These are phyloP conservation scores for Trichoderma erinaceum DNA, from an alignment of 495 filamentous ascomycete genomes.

Conservation along the genomic window DNA sequence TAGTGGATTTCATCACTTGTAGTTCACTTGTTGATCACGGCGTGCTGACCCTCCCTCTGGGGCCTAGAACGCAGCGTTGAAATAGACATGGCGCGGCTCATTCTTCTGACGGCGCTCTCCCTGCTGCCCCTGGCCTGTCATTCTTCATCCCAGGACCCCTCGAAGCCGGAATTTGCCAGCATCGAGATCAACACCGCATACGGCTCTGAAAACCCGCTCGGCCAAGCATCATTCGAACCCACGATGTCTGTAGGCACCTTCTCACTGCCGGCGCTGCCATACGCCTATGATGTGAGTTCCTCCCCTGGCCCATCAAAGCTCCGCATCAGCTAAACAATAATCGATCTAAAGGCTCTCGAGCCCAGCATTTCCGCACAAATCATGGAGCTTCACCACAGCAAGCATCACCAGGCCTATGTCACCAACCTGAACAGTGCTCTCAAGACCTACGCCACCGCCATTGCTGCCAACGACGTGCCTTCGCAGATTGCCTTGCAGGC, in stretches of 20 bases:
- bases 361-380: conserved; percentile 87
- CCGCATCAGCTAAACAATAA: not conserved
- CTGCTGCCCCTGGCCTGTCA: not conserved
- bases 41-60: not conserved
- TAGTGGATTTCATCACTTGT: not conserved
- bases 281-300: conserved; percentile 41
- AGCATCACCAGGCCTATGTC: conserved; percentile 70
- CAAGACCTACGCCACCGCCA: conserved; percentile 47
- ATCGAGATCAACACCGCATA: not conserved
- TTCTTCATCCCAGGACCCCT: not conserved
- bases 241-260: conserved; percentile 30
- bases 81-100: not conserved
- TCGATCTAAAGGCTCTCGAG: conserved; percentile 58
- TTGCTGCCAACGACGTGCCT: conserved; percentile 39
- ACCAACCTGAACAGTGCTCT: conserved; percentile 60
- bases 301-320: conserved; percentile 3
- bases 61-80: not conserved
- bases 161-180: conserved; percentile 3
- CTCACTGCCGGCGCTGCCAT: conserved; percentile 38
- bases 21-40: not conserved
- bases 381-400: conserved; percentile 80
- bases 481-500: conserved; percentile 70
- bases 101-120: not conserved
- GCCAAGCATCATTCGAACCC: conserved; percentile 6
- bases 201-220: too few species aligned